phyloP scores from a whole-genome alignment of 2,329 filamentous ascomycete genomes.

The Penicillium frequentans region DNA sequence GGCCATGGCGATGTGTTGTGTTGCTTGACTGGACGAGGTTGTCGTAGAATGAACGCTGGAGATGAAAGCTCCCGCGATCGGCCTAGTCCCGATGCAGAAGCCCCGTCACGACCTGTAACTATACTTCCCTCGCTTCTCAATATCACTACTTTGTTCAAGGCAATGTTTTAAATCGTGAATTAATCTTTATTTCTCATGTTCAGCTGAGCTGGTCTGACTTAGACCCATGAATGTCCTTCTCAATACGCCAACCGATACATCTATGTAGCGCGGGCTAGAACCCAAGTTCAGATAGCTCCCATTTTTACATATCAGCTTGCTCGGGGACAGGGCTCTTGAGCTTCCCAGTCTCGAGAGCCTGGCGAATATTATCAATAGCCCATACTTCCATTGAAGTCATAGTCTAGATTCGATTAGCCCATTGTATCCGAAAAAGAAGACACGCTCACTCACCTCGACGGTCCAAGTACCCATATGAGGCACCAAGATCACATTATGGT shows the following conservation, averaged over 20 bases:
- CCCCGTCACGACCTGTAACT: neutral
- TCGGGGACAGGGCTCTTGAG: conserved; percentile 72
- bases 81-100: conserved; percentile 17
- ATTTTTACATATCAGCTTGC: conserved; percentile 53
- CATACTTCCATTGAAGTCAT: conserved; percentile 68
- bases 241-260: neutral
- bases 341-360: conserved; percentile 61
- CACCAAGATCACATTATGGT: conserved; percentile 70
- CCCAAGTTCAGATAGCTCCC: neutral
- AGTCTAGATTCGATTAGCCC: conserved; percentile 39
- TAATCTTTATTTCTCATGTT: neutral
- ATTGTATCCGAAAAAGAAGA: neutral
- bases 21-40: neutral
- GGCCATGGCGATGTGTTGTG: conserved; percentile 61
- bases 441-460: conserved; percentile 51
- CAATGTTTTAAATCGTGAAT: neutral
- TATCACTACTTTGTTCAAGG: neutral
- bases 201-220: neutral
- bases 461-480: conserved; percentile 89
- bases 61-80: neutral
- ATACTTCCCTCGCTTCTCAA: neutral
- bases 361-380: conserved; percentile 68
- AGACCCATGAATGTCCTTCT: neutral
- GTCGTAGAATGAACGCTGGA: neutral
- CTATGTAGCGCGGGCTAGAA: neutral